Percentiles rank a stretch among this genome's conserved stretches.
These are phyloP conservation scores for Salix purpurea DNA, from an alignment of 345 rosid genomes.

Conservation along the genomic window DNA sequence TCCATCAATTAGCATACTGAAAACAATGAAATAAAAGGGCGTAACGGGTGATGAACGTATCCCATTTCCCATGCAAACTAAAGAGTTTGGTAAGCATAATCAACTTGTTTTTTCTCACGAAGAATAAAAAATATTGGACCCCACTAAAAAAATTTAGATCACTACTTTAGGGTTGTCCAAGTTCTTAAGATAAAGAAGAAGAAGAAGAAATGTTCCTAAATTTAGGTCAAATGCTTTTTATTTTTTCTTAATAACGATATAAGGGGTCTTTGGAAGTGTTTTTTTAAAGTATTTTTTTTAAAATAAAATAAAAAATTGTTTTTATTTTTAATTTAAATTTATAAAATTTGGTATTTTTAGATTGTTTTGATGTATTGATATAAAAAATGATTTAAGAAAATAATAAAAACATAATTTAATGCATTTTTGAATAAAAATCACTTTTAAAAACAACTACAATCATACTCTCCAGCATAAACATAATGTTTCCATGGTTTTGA, in stretches of 20 bases:
- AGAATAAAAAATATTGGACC: background rate
- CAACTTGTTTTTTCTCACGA: slow-evolving; percentile 4
- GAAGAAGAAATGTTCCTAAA: background rate
- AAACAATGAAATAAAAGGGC: background rate
- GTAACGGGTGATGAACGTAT: background rate
- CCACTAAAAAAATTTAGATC: background rate
- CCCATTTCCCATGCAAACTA: too few species aligned
- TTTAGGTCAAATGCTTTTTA: slow-evolving; percentile 16
- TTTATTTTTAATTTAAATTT: too few species aligned
- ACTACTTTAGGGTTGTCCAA: slow-evolving; percentile 13
- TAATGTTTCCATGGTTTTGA: too few species aligned
- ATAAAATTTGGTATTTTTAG: too few species aligned
- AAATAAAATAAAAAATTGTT: too few species aligned
- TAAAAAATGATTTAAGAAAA: too few species aligned
- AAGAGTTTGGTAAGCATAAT: background rate
- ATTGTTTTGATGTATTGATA: too few species aligned
- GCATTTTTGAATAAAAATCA: too few species aligned
- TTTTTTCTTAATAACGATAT: slow-evolving; percentile 14
- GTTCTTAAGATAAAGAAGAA: background rate
- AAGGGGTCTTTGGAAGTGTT: background rate
- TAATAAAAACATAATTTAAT: too few species aligned
- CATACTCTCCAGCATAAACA: too few species aligned
- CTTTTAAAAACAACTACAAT: too few species aligned
- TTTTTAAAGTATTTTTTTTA: too few species aligned
- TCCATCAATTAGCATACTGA: background rate